Percentiles rank a stretch among this genome's conserved stretches.
Evolutionary conservation across 2,329 filamentous ascomycete species (phyloP).

Genomic region (Pseudogymnoascus sp.): DNA sequence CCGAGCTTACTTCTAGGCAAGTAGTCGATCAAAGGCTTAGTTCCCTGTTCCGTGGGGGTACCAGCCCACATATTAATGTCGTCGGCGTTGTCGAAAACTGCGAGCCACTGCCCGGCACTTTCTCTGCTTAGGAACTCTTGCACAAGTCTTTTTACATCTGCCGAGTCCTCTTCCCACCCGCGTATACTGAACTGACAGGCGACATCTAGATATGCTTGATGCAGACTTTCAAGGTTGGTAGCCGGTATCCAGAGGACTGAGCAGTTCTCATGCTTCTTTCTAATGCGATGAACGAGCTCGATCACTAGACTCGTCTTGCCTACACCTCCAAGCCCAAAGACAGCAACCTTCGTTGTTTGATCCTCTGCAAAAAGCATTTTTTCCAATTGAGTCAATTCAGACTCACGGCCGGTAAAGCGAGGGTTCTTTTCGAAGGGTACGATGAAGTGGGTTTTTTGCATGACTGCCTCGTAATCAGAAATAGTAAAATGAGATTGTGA

Average conservation of each 20-base stretch:
- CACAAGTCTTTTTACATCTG: conserved; percentile 13
- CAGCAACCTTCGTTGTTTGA: conserved; percentile 22
- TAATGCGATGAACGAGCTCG: conserved; percentile 34
- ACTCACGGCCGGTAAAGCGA: conserved; percentile 24
- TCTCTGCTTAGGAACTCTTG: conserved; percentile 15
- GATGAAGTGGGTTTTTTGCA: background rate
- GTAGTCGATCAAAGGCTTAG: conserved; percentile 23
- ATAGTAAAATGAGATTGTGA: background rate
- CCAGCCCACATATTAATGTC: conserved; percentile 25
- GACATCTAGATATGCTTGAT: conserved; percentile 33
- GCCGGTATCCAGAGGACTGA: conserved; percentile 40
- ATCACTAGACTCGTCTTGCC: conserved; percentile 37
- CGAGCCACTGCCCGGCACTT: conserved; percentile 31
- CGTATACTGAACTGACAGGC: conserved; percentile 25
- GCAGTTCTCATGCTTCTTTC: conserved; percentile 28
- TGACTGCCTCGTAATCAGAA: background rate
- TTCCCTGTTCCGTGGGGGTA: background rate
- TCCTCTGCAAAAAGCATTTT: conserved; percentile 21
- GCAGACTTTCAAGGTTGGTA: conserved; percentile 32
- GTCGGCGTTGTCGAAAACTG: conserved; percentile 39
- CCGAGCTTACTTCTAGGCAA: conserved; percentile 31
- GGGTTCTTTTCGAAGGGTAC: conserved; percentile 17
- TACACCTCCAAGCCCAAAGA: conserved; percentile 34
- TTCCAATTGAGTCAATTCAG: conserved; percentile 23
- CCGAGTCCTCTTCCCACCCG: conserved; percentile 15